Evolutionary conservation across 2,329 filamentous ascomycete species (phyloP), one percentile per base, ranked within the genome.

Genomic region (Phoma sp.): DNA sequence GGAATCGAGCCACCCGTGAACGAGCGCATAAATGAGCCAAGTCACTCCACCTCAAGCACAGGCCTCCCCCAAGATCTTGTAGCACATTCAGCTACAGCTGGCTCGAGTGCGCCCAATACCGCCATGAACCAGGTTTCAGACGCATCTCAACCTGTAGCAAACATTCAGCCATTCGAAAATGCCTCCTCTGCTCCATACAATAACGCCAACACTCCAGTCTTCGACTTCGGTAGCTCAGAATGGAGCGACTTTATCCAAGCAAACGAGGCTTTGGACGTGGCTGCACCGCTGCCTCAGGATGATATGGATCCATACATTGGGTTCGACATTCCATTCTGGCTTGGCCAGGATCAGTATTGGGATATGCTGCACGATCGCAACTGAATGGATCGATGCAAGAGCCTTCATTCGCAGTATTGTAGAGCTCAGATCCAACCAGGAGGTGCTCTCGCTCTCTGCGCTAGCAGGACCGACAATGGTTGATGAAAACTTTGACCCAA

Each of bases 271-370:
- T 21, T 38, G 11, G 33, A 47, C 7, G 25, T 40, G 18, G 32
- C 21, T 21, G 37, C 49, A 4, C 4, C 25, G 12, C 25, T 53
- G 1, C 50, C 51, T 10, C 52, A 46, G 2, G 56, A 65, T 25
- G 48, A 58, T 14, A 42, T 60, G 10, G 70, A 74, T 36, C 59
- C 66, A 2, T 74, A 73, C 21, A 60, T 69, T 20, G 69, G 69
- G 4, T 74, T 73, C 32, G 72, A 74, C 38, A 74, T 74, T 25
- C 70, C 72, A 0, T 73, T 74, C 39, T 73, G 70, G 71, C 61
- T 73, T 29, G 71, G 70, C 5, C 67, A 74, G 42, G 71, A 73
- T 48, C 67, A 73, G 45, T 65, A 72, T 47, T 64, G 58, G 50
- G 57, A 66, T 11, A 64, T 67, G 33, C 28, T 64, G 18, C 61